Percentiles rank a stretch among this genome's conserved stretches.
Evolutionary conservation across 805 yeast genomes (phyloP).

Genomic region (Yueomyces sinensis): DNA sequence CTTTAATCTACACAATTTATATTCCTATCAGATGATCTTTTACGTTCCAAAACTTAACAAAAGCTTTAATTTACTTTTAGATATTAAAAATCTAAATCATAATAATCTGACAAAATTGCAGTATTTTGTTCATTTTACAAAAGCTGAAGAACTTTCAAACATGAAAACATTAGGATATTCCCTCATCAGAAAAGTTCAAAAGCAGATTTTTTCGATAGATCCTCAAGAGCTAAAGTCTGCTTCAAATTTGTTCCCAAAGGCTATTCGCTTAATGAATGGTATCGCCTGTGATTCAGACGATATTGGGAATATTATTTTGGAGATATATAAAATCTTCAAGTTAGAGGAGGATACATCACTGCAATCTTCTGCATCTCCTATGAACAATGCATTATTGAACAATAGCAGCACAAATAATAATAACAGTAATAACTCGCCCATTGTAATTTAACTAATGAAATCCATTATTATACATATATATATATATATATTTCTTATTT

Average conservation of each 20-base stretch:
- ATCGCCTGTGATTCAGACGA: conserved; percentile 21
- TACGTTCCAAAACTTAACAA: conserved; percentile 15
- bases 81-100: conserved; percentile 17
- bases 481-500: not conserved
- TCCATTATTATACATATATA: not conserved
- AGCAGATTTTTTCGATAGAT: conserved; percentile 18
- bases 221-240: conserved; percentile 4
- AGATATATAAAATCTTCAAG: not conserved
- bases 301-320: conserved; percentile 9
- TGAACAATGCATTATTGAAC: not conserved
- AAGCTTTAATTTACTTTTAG: conserved; percentile 17
- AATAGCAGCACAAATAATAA: too few species aligned
- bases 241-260: conserved; percentile 4
- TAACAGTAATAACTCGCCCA: not conserved
- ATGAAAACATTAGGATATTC: conserved; percentile 19
- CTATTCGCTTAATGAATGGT: conserved; percentile 18
- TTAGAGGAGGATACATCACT: not conserved
- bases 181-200: conserved; percentile 17
- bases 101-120: conserved; percentile 15
- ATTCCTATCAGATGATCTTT: conserved; percentile 20
- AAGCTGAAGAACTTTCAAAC: conserved; percentile 15
- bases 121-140: conserved; percentile 20
- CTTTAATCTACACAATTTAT: conserved; percentile 18
- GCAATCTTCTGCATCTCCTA: not conserved
- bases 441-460: not conserved